Evolutionary conservation across 305 asterid genomes (phyloP).

Genomic region (Euphrasia arctica): DNA sequence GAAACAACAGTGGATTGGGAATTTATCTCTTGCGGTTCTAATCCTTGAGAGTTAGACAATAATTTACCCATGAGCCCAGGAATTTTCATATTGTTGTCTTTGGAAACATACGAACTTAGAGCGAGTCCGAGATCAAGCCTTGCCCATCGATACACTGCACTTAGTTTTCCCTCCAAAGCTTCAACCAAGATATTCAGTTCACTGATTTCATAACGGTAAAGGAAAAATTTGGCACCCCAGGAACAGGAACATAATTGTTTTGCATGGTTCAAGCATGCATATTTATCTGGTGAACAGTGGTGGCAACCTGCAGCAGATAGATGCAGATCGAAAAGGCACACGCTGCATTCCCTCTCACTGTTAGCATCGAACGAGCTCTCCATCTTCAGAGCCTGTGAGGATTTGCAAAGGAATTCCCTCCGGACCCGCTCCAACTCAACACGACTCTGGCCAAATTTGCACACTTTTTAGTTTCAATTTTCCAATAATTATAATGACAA

Average conservation of each 20-base stretch:
- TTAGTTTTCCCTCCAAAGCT: slow-evolving; percentile 84
- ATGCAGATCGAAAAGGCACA: slow-evolving; percentile 80
- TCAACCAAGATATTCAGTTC: slow-evolving; percentile 74
- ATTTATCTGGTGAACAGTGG: slow-evolving; percentile 77
- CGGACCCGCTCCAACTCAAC: slow-evolving; percentile 69
- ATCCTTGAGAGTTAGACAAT: neutral
- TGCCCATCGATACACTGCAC: slow-evolving; percentile 91
- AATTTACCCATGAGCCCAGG: slow-evolving; percentile 26
- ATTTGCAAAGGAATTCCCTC: slow-evolving; percentile 67
- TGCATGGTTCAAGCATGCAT: slow-evolving; percentile 87
- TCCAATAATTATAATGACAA: too few species aligned
- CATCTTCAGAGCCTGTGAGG: slow-evolving; percentile 77
- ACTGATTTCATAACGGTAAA: slow-evolving; percentile 61
- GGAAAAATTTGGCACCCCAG: slow-evolving; percentile 77
- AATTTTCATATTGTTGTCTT: slow-evolving; percentile 39
- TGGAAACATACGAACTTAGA: slow-evolving; percentile 64
- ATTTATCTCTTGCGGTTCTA: slow-evolving; percentile 33
- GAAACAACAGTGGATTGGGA: slow-evolving; percentile 24
- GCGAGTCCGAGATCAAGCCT: slow-evolving; percentile 80
- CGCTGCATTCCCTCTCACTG: slow-evolving; percentile 85
- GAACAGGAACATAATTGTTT: slow-evolving; percentile 78
- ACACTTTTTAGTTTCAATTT: too few species aligned
- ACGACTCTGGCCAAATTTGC: slow-evolving; percentile 39
- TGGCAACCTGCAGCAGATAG: slow-evolving; percentile 90
- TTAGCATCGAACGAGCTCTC: slow-evolving; percentile 79